Percentiles rank a stretch among this genome's conserved stretches.
Conservation (phyloP, 2,329 filamentous ascomycete genomes). For the Aciculosporium take region DNA sequence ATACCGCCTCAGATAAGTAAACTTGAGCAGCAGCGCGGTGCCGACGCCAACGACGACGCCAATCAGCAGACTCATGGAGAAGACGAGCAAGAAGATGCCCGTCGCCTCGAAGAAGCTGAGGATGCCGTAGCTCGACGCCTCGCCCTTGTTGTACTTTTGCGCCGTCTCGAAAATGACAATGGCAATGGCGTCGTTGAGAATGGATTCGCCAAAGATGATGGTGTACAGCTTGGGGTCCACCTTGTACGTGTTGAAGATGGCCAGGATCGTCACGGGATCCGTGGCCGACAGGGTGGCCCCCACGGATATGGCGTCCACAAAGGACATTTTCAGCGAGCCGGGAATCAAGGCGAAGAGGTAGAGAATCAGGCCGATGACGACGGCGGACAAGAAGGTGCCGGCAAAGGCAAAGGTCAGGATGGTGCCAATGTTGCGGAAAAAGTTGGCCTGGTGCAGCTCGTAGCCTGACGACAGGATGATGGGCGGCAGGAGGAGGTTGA, state of each 20-base stretch:
- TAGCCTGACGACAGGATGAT: slow-evolving; percentile 97
- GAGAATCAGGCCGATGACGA: slow-evolving; percentile 82
- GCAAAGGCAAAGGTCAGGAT: slow-evolving; percentile 97
- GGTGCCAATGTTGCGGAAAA: slow-evolving; percentile 95
- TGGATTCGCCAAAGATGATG: slow-evolving; percentile 96
- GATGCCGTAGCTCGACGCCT: slow-evolving; percentile 57
- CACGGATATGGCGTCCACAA: slow-evolving; percentile 92
- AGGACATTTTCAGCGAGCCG: slow-evolving; percentile 69
- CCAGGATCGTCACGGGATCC: slow-evolving; percentile 91
- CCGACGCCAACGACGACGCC: slow-evolving; percentile 75
- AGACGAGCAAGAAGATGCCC: slow-evolving; percentile 87
- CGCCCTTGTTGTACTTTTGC: slow-evolving; percentile 73
- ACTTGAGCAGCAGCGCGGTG: slow-evolving; percentile 81
- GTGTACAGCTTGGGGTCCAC: slow-evolving; percentile 98
- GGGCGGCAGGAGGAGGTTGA: slow-evolving; percentile 94
- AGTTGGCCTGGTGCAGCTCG: slow-evolving; percentile 95
- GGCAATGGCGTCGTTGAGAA: slow-evolving; percentile 93
- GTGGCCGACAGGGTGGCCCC: slow-evolving; percentile 93
- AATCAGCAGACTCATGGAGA: slow-evolving; percentile 86
- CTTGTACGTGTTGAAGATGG: slow-evolving; percentile 99
- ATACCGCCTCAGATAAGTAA: slow-evolving; percentile 82
- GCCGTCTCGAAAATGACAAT: slow-evolving; percentile 98
- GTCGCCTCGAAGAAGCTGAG: slow-evolving; percentile 81
- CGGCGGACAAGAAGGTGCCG: slow-evolving; percentile 89
- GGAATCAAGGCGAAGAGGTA: slow-evolving; percentile 82